Evolutionary conservation across 2,329 filamentous ascomycete genomes (phyloP).

Genomic region (Sodiomyces alkalinus): DNA sequence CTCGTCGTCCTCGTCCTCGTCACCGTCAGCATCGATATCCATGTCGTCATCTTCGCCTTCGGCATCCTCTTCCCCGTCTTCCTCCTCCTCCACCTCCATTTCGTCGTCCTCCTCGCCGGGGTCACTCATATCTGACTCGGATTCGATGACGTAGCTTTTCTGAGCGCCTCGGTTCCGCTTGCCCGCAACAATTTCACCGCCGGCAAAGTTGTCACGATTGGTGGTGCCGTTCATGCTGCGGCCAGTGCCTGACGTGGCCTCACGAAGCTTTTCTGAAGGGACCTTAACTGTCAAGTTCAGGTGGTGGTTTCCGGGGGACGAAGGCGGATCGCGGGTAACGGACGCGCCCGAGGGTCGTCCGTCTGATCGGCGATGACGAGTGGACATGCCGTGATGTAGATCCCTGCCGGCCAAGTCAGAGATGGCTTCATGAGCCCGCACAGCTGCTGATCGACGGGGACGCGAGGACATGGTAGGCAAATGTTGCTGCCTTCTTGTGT

Average conservation of each 20-base stretch:
- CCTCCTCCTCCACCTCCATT: too few relatives aligned
- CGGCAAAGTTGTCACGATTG: conserved; percentile 22
- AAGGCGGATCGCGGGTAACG: conserved; percentile 27
- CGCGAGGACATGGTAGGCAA: conserved; percentile 26
- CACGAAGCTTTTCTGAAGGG: conserved; percentile 34
- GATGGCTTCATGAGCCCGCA: conserved; percentile 26
- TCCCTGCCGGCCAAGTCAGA: conserved; percentile 33
- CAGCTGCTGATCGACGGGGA: conserved; percentile 28
- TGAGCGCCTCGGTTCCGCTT: conserved; percentile 39
- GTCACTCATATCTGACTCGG: conserved; percentile 31
- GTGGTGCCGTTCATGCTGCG: conserved; percentile 15
- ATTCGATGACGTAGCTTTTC: conserved; percentile 46
- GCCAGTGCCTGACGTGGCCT: conserved; percentile 26
- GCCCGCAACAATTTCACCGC: conserved; percentile 31
- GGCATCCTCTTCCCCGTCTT: too few relatives aligned
- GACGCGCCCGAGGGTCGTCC: conserved; percentile 26
- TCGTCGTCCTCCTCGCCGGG: conserved; percentile 20
- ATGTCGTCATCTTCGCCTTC: conserved; percentile 23
- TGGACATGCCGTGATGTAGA: conserved; percentile 30
- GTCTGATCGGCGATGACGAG: conserved; percentile 31
- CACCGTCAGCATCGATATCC: conserved; percentile 17
- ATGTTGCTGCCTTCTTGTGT: neutral
- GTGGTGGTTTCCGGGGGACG: conserved; percentile 29
- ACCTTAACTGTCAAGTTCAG: conserved; percentile 36
- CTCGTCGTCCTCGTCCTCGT: conserved; percentile 12